These are phyloP conservation scores for Hypoxylon cercidicola DNA, from an alignment of 495 filamentous ascomycete genomes.

Conservation along the genomic window DNA sequence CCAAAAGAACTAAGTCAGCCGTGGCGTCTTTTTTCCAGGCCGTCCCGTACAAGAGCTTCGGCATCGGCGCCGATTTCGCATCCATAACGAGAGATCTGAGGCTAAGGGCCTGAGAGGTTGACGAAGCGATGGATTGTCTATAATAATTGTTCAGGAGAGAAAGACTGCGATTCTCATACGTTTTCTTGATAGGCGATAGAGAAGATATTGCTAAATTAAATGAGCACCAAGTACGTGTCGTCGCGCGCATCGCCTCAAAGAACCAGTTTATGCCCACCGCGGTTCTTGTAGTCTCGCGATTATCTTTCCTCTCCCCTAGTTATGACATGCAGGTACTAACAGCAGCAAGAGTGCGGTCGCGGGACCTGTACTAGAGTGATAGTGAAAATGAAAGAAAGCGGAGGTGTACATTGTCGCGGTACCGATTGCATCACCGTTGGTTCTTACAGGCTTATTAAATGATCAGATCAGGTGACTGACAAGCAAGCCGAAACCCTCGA, in stretches of 20 bases:
- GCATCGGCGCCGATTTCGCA: slow-evolving; percentile 49
- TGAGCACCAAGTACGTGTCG: not conserved
- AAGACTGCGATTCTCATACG: slow-evolving; percentile 1
- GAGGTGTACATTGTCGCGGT: too few relatives aligned
- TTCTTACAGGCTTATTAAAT: not conserved
- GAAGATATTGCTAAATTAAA: not conserved
- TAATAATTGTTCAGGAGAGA: slow-evolving; percentile 1
- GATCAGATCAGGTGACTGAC: not conserved
- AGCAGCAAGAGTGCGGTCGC: too few relatives aligned
- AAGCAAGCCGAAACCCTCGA: too few relatives aligned
- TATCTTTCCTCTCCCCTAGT: too few relatives aligned
- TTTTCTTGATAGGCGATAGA: slow-evolving; percentile 7
- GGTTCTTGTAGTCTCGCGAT: too few relatives aligned
- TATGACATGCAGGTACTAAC: too few relatives aligned
- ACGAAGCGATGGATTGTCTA: not conserved
- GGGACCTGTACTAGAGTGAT: not conserved
- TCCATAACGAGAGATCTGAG: slow-evolving; percentile 15
- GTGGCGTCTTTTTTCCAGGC: slow-evolving; percentile 87
- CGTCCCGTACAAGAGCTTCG: slow-evolving; percentile 79
- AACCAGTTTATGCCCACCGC: too few relatives aligned
- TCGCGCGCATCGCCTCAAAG: slow-evolving; percentile 7
- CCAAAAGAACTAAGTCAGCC: slow-evolving; percentile 72
- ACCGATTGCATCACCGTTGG: not conserved
- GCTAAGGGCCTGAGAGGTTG: not conserved
- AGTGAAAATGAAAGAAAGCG: not conserved